Conservation (phyloP, 768 basidiomycete species). For the Termitomyces sp. region DNA sequence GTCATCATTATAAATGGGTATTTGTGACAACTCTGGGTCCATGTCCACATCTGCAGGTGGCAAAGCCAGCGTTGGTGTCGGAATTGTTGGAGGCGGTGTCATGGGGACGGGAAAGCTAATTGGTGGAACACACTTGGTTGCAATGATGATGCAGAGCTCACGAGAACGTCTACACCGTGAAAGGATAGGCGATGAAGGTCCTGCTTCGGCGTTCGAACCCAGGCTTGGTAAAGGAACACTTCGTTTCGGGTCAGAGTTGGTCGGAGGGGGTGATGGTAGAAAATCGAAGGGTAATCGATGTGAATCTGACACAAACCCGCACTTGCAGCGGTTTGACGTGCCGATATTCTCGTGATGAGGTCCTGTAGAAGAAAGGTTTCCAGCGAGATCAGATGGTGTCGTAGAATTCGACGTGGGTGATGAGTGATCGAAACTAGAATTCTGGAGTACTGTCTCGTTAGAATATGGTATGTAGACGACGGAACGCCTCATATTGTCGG, state of each 20-base stretch:
- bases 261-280: slow-evolving; percentile 21
- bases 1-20: slow-evolving; percentile 7
- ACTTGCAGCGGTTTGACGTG: not conserved
- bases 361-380: slow-evolving; percentile 10
- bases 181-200: not conserved
- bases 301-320: not conserved
- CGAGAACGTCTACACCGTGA: slow-evolving; percentile 22
- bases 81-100: slow-evolving; percentile 39
- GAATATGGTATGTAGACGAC: not conserved
- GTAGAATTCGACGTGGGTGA: slow-evolving; percentile 4
- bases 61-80: slow-evolving; percentile 26
- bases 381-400: slow-evolving; percentile 8
- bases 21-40: slow-evolving; percentile 18
- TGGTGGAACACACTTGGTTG: slow-evolving; percentile 23
- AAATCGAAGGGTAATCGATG: not conserved
- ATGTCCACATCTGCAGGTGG: slow-evolving; percentile 19
- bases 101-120: slow-evolving; percentile 21
- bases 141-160: slow-evolving; percentile 22
- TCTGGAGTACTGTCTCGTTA: slow-evolving; percentile 4
- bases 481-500: slow-evolving; percentile 9
- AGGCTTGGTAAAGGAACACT: slow-evolving; percentile 19
- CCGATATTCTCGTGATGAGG: not conserved
- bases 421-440: not conserved
- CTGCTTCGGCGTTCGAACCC: not conserved
- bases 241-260: slow-evolving; percentile 20